A percentile compares a stretch with the other conserved stretches of the same genome.
These are phyloP conservation scores for Somion occarium DNA, from an alignment of 1,284 basidiomycete genomes.

Conservation along the genomic window DNA sequence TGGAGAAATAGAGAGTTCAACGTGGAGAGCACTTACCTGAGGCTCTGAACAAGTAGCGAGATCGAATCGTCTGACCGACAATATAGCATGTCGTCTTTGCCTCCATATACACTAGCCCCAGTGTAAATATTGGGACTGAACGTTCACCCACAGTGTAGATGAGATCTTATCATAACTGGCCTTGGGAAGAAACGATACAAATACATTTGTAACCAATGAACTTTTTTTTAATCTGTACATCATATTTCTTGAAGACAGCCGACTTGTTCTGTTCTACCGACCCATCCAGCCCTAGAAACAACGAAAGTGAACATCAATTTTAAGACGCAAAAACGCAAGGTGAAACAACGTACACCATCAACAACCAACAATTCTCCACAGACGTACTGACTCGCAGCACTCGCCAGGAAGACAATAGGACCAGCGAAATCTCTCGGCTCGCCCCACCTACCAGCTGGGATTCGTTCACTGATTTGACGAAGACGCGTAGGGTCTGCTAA, in stretches of 20 bases:
- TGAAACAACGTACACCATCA: conserved; percentile 55
- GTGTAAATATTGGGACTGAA: neutral
- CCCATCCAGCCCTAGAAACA: neutral
- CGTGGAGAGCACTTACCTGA: no score
- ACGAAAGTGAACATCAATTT: neutral
- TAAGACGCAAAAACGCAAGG: neutral
- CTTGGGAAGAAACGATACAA: neutral
- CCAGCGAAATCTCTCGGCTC: conserved; percentile 87
- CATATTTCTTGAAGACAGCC: no score
- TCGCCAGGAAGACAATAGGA: conserved; percentile 86
- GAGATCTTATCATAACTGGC: neutral
- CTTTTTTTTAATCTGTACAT: neutral
- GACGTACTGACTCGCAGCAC: conserved; percentile 83
- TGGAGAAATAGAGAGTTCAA: no score
- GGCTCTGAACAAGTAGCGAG: no score
- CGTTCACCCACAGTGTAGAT: neutral
- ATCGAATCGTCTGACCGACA: no score
- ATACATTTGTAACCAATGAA: neutral
- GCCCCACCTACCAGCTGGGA: conserved; percentile 92
- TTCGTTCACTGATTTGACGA: conserved; percentile 89
- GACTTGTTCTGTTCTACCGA: neutral
- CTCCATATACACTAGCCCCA: neutral
- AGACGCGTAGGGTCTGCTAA: conserved; percentile 70
- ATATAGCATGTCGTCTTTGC: neutral
- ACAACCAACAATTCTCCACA: conserved; percentile 83